Evolutionary conservation across 305 asterid genomes (phyloP).

Genomic region (Fraxinus nigra): DNA sequence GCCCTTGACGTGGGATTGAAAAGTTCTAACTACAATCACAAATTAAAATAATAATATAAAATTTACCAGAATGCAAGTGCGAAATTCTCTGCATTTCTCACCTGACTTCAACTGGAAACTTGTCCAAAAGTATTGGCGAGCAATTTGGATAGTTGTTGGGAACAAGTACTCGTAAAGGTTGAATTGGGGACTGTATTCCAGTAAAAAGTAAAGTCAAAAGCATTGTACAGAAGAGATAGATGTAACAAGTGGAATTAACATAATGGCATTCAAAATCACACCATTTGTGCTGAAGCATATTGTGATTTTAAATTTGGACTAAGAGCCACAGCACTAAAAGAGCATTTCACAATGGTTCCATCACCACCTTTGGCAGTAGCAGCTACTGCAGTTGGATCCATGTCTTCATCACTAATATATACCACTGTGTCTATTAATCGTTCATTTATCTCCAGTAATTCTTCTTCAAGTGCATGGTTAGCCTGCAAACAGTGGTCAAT

Average conservation of each 20-base stretch:
- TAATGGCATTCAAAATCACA: constrained; percentile 32
- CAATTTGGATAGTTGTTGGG: constrained; percentile 80
- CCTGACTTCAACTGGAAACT: constrained; percentile 92
- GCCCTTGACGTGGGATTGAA: constrained; percentile 6
- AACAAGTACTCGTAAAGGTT: constrained; percentile 79
- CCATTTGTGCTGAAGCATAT: constrained; percentile 93
- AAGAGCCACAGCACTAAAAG: constrained; percentile 78
- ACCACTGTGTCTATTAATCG: constrained; percentile 85
- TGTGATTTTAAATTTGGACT: constrained; percentile 85
- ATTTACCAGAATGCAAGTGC: constrained; percentile 4
- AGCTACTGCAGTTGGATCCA: constrained; percentile 76
- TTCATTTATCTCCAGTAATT: constrained; percentile 76
- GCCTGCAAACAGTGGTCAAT: constrained; percentile 47
- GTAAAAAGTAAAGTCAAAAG: constrained; percentile 26
- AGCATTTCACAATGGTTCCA: constrained; percentile 85
- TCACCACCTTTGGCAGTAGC: constrained; percentile 81
- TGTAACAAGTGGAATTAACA: constrained; percentile 12
- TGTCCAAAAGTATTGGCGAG: constrained; percentile 87
- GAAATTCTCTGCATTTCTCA: constrained; percentile 21
- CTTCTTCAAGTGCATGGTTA: constrained; percentile 86
- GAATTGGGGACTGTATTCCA: constrained; percentile 77
- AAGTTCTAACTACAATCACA: constrained; percentile 1
- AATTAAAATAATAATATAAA: background rate
- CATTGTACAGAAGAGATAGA: constrained; percentile 18
- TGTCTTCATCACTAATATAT: constrained; percentile 72